Conservation (phyloP, 176 grass and related monocot species). For the Oryza glumipatula region DNA sequence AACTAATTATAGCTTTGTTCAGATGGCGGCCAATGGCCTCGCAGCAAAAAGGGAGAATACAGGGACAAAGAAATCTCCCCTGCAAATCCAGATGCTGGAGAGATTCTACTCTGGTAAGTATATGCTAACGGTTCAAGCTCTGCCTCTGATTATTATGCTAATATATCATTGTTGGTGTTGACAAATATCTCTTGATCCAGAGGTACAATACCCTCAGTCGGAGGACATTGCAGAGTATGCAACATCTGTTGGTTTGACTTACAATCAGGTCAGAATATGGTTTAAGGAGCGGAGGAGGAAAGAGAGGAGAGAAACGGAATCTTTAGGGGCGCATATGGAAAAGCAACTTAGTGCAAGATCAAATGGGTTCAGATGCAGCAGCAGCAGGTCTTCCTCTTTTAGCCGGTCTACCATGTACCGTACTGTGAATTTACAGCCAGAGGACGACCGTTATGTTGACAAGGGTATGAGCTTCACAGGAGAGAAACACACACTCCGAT, state of each 20-base stretch:
- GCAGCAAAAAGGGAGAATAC: constrained; percentile 42
- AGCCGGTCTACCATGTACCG: constrained; percentile 12
- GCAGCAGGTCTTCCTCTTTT: constrained; percentile 40
- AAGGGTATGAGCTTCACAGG: constrained; percentile 35
- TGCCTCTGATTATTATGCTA: constrained; percentile 16
- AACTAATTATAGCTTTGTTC: constrained; percentile 31
- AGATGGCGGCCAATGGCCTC: constrained; percentile 34
- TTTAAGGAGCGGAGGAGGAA: constrained; percentile 98
- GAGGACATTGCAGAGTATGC: constrained; percentile 67
- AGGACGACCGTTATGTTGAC: constrained; percentile 16
- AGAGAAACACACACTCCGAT: constrained; percentile 47
- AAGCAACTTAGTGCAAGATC: constrained; percentile 39
- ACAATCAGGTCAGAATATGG: constrained; percentile 86
- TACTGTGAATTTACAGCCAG: not conserved
- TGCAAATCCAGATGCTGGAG: constrained; percentile 78
- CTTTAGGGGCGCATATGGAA: constrained; percentile 26
- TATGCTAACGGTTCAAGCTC: not conserved
- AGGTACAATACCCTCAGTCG: constrained; percentile 78
- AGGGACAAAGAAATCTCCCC: constrained; percentile 68
- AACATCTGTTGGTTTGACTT: constrained; percentile 63
- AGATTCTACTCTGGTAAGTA: constrained; percentile 73
- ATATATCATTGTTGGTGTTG: not conserved
- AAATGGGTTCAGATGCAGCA: constrained; percentile 40
- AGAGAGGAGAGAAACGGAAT: constrained; percentile 66
- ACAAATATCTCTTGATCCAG: constrained; percentile 46